Conservation (phyloP, 192 early-diverging fungal genomes). For the Kickxella alabastrina region DNA sequence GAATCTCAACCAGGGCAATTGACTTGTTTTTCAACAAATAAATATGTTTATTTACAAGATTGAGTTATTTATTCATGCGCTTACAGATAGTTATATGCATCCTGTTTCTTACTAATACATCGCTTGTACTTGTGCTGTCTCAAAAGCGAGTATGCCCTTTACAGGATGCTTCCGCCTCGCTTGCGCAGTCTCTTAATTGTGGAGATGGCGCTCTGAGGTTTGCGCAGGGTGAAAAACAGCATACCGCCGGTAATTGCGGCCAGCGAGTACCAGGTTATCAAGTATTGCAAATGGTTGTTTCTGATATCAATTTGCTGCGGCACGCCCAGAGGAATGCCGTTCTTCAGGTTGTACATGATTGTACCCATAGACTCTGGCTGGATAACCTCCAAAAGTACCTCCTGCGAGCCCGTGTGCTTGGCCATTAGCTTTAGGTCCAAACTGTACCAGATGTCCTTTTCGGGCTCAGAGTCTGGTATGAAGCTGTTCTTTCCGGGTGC, state of each 20-base stretch:
- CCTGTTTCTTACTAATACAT: too few relatives aligned
- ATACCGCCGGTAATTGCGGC: slow-evolving; percentile 65
- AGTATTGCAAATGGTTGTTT: slow-evolving; percentile 84
- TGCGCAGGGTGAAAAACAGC: slow-evolving; percentile 61
- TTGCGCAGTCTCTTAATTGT: slow-evolving; percentile 39
- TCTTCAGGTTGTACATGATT: slow-evolving; percentile 28
- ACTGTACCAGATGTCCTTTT: slow-evolving; percentile 79
- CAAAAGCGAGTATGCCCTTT: too few relatives aligned
- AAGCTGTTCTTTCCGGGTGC: slow-evolving; percentile 56
- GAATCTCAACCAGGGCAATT: background rate
- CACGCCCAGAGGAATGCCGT: slow-evolving; percentile 69
- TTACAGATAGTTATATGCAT: too few relatives aligned
- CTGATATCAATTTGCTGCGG: slow-evolving; percentile 69
- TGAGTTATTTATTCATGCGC: too few relatives aligned
- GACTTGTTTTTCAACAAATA: background rate
- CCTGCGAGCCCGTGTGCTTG: slow-evolving; percentile 56
- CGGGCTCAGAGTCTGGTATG: slow-evolving; percentile 58
- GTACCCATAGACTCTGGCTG: slow-evolving; percentile 50
- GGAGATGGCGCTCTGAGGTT: slow-evolving; percentile 43
- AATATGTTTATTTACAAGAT: too few relatives aligned
- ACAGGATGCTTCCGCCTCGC: too few relatives aligned
- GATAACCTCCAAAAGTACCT: slow-evolving; percentile 75
- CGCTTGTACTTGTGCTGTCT: too few relatives aligned
- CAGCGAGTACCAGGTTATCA: slow-evolving; percentile 83
- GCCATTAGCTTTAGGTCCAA: slow-evolving; percentile 77